Evolutionary conservation across 768 basidiomycete species (phyloP), one percentile per base, ranked within the genome.

Genomic region (Russula dissimulans): DNA sequence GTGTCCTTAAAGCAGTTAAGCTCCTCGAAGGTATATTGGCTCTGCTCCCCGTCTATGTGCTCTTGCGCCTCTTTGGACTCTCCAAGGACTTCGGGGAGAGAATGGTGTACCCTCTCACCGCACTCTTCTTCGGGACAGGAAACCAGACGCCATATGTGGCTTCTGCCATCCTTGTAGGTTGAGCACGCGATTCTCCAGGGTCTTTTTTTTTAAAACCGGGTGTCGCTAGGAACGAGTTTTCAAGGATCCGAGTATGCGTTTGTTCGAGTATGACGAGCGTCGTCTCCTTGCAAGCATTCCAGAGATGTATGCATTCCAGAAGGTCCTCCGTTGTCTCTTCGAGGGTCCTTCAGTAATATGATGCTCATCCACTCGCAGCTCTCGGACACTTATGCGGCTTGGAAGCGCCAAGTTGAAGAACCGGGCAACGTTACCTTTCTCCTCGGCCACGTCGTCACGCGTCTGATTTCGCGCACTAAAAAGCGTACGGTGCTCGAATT

Each of bases 81-180:
- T 73, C 71, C 6, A 71, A 68, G 44, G 72, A 69, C 36, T 75
- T 73, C 48, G 73, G 72, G 4, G 73, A 73, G 54, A 68, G 68
- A 58, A 71, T 72, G 67, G 72, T 74, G n/a, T 74, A 72, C 48
- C 71, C 73, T 15, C 68, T 73, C 36, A 68, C 73, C 31, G 70
- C 72, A 7, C 66, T 75, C 32, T 73, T 73, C 63, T 73, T 71
- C 36, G 71, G 70, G n/a, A 74, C 72, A 12, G 72, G 73, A 4
- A 74, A 74, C 57, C 71, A 72, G 60, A 75, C 71, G n/a, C 72
- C 71, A 0, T 73, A 71, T 57, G 68, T 76, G 17, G 71, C 74
- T 1, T 70, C 68, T 10, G 69, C 70, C 15, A 75, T 72, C 39
- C 56, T 74, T 42, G 70, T 69, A 44, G 1, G 68, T 55, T 26